Conservation (phyloP, 495 filamentous ascomycete species). For the Penicillium lividum region DNA sequence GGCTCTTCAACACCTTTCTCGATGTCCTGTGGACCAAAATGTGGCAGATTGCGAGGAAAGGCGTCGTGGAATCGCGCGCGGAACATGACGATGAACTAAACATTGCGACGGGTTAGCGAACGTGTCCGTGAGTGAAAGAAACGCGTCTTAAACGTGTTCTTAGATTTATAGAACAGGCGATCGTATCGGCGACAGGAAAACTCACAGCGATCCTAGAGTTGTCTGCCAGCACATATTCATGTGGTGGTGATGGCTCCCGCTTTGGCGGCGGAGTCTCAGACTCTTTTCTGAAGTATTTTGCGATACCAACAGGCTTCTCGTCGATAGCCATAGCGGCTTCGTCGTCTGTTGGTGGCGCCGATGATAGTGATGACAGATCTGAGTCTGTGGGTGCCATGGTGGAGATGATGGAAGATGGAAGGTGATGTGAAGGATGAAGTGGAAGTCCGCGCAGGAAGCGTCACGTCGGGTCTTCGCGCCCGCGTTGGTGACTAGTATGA, state of each 20-base stretch:
- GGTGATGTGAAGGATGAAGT: slow-evolving; percentile 28
- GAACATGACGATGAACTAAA: slow-evolving; percentile 96
- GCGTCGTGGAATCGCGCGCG: slow-evolving; percentile 87
- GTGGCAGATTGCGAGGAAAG: slow-evolving; percentile 80
- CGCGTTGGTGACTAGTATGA: slow-evolving; percentile 19
- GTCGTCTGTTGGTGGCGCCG: slow-evolving; percentile 57
- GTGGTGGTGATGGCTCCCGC: slow-evolving; percentile 79
- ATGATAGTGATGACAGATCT: slow-evolving; percentile 60
- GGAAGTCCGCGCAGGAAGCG: slow-evolving; percentile 31
- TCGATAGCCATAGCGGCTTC: slow-evolving; percentile 48
- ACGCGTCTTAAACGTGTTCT: slow-evolving; percentile 35
- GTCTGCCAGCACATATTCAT: slow-evolving; percentile 86
- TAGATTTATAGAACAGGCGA: background rate
- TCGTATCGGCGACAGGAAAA: slow-evolving; percentile 23
- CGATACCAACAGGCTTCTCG: slow-evolving; percentile 45
- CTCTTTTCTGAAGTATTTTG: slow-evolving; percentile 52
- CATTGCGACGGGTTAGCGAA: slow-evolving; percentile 42
- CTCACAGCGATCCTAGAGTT: slow-evolving; percentile 86
- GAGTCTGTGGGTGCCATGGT: slow-evolving; percentile 56
- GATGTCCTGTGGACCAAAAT: slow-evolving; percentile 93
- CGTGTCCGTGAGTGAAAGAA: slow-evolving; percentile 28
- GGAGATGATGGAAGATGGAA: slow-evolving; percentile 22
- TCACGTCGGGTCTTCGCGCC: slow-evolving; percentile 33
- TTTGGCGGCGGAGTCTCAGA: slow-evolving; percentile 67
- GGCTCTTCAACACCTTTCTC: slow-evolving; percentile 79